Base-by-base conservation (phyloP, 2,329 filamentous ascomycete genomes). In the Sporothrix dimorphospora region DNA sequence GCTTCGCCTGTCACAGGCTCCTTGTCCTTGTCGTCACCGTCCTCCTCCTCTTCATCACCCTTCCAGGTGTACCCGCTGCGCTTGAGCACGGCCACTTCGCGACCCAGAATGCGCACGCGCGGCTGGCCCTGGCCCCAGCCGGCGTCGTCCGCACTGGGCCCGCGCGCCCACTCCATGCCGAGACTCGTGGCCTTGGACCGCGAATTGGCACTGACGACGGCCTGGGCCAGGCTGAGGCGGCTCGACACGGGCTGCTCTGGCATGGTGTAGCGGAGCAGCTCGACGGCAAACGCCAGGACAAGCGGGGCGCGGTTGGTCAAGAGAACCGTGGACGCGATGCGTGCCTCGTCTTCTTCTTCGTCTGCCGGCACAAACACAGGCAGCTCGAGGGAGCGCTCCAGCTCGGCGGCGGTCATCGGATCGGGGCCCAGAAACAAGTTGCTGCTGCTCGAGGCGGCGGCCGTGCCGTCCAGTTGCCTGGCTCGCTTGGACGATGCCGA, bases 191-290 rank as follows among this genome's bases (percentile, higher is more conserved):
- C 94, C 81, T 94, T 94, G 47, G 88, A 89, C 75, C 90, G 88
- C 73, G 92, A 94, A 78, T 95, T 96, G 38, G 90, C 89, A 78
- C 92, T 94, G 19, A 97, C 92, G 1, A 96, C 90, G 0, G 92
- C 93, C 80, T 97, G 94, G 0, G 91, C 92, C 24, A 97, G 83
- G 78, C 93, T 97, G 24, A 97, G 82, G 63, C 93, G 86, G 78
- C 93, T 95, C n/a, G 92, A 96, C 3, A 91, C 85, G 3, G 94
- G 94, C 79, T 97, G 94, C 75, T 92, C 90, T 0, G 94, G 92
- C 91, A 94, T 95, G 0, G 93, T 97, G 78, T 91, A 90, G 61
- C 92, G 90, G 63, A 97, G 79, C 66, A 95, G 79, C 73, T 89
- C 88, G 16, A 94, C 87, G 0, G 91, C 90, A 80, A 97, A 97